A percentile compares a stretch with the other conserved stretches of the same genome.
These are phyloP conservation scores for Amanita rubescens DNA, from an alignment of 768 basidiomycete species.

Conservation along the genomic window DNA sequence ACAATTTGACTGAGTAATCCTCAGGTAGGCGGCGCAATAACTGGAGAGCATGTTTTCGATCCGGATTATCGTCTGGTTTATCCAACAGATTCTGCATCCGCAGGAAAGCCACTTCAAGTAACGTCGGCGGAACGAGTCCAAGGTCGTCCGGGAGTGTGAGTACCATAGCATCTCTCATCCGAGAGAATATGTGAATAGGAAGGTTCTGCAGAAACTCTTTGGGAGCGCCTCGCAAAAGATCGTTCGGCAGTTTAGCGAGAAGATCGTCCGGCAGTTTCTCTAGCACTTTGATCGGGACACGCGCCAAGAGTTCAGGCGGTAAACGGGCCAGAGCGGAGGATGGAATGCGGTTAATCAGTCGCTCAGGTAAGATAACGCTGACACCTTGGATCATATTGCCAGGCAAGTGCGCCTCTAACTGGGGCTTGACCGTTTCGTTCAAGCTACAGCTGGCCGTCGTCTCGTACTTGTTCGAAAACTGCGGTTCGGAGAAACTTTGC, in stretches of 20 bases:
- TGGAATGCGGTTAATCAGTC: not conserved
- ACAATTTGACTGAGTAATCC: not conserved
- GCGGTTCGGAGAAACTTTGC: not conserved
- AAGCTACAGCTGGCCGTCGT: not conserved
- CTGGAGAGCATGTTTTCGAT: not conserved
- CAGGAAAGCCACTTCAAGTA: not conserved
- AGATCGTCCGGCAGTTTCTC: no score
- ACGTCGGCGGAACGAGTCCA: not conserved
- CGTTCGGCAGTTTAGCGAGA: no score
- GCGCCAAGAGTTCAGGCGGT: not conserved
- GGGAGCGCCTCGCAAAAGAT: no score
- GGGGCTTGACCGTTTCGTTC: not conserved
- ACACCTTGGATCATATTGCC: not conserved
- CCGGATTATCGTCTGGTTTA: not conserved
- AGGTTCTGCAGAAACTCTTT: no score
- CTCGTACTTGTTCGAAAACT: not conserved
- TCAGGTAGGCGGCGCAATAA: not conserved
- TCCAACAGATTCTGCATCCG: not conserved
- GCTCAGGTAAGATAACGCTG: not conserved
- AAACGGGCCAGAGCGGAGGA: not conserved
- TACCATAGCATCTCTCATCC: not conserved
- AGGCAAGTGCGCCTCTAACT: not conserved
- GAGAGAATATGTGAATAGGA: not conserved
- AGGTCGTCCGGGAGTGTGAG: slow-evolving; percentile 1
- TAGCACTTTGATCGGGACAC: not conserved